Evolutionary conservation across 2,329 filamentous ascomycete species (phyloP).

Genomic region (Colletotrichum euphorbiae): DNA sequence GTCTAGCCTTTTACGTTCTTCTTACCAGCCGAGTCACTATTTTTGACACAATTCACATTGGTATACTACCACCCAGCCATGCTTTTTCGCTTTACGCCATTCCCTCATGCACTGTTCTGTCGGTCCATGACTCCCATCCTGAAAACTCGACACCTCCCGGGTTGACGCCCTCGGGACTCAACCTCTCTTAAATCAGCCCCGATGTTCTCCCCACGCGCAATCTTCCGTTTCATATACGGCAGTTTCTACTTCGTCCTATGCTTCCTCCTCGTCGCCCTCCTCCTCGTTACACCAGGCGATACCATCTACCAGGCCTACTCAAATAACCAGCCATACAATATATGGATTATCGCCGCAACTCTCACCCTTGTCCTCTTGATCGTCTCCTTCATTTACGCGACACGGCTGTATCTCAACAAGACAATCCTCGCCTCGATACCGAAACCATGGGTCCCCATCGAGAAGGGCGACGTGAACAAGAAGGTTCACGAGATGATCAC

Average conservation of each 20-base stretch:
- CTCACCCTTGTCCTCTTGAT: constrained; percentile 80
- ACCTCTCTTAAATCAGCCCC: constrained; percentile 34
- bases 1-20: constrained; percentile 18
- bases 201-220: constrained; percentile 60
- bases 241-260: constrained; percentile 82
- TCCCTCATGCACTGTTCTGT: constrained; percentile 39
- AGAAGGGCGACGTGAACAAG: constrained; percentile 83
- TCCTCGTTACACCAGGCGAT: constrained; percentile 85
- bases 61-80: constrained; percentile 38
- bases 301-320: constrained; percentile 80
- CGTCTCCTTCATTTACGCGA: constrained; percentile 81
- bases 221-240: constrained; percentile 86
- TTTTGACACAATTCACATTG: constrained; percentile 12
- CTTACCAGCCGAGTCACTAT: constrained; percentile 12
- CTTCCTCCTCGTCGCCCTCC: constrained; percentile 76
- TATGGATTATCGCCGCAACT: constrained; percentile 82
- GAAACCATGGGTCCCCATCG: constrained; percentile 86
- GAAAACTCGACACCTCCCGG: constrained; percentile 41
- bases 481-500: constrained; percentile 81
- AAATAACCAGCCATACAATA: constrained; percentile 77
- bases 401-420: constrained; percentile 88
- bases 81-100: constrained; percentile 42
- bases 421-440: constrained; percentile 85
- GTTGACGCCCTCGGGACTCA: constrained; percentile 29
- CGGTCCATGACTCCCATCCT: constrained; percentile 33